Base-by-base conservation (phyloP, 1,139 yeast species). In the Kodamaea alishanica region DNA sequence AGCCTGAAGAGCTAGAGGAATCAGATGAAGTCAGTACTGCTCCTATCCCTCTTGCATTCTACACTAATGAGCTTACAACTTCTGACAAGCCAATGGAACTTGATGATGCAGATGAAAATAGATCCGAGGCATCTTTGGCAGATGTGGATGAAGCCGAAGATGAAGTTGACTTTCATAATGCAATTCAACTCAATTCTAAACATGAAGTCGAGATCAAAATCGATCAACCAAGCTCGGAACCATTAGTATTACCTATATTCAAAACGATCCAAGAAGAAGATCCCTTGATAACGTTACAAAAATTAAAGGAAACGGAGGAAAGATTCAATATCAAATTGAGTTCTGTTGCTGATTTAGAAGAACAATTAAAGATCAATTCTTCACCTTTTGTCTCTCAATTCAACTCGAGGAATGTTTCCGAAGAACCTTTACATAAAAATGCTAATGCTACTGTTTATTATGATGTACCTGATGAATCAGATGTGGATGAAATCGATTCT, bases 321-420 rank as follows among this genome's bases (percentile, higher is more conserved):
- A 66, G 57, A 37, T 69, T 52, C 43, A 52, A 66, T 25, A 49
- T 70, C 22, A 58, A 57, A 36, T 55, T 70, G 31, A 50, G 51
- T 28, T 60, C 72, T 1, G 63, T 66, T 9, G 52, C 52, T 1
- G 62, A 60, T 20, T 52, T 67, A 33, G 64, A 61, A 40, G 48
- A 50, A 24, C 54, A 55, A 35, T 24, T 58, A 22, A 39, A 28
- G 4, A 26, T 40, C 15, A 33, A 23, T 23, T 41, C 48, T 9
- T 40, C 48, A 8, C 48, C 41, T 5, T 26, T 24, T 22, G 23
- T 24, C 12, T 33, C 31, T 6, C 20, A 15, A 15, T 15, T 15
- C 20, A 23, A 12, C 4, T 31, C 39, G 5, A 29, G 38, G 20
- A 35, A 26, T 22, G 27, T 12, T 6, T 34, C 33, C 5, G 30